phyloP scores from a whole-genome alignment of 768 basidiomycete species.

The Collybia mongolica region DNA sequence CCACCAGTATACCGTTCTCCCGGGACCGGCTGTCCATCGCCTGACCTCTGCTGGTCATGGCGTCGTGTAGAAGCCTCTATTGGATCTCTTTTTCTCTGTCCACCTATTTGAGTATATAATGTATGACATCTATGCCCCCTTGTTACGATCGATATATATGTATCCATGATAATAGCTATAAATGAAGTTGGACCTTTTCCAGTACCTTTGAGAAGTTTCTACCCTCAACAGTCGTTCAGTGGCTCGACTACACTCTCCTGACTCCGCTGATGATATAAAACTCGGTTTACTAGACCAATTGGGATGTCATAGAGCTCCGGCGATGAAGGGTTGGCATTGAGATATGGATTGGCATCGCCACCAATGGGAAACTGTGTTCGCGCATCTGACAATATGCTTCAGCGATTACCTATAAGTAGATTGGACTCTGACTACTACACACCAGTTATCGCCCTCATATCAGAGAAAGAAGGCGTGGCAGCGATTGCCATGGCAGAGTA shows the following conservation, averaged over 20 bases:
- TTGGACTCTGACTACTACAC: conserved; percentile 26
- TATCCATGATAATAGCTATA: no score
- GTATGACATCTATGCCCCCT: no score
- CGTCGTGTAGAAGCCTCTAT: not conserved
- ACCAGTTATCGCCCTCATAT: conserved; percentile 67
- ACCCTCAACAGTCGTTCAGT: no score
- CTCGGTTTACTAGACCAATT: conserved; percentile 75
- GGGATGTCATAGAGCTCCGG: conserved; percentile 83
- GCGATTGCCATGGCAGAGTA: conserved; percentile 77
- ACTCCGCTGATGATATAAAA: conserved; percentile 43
- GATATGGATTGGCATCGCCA: conserved; percentile 42
- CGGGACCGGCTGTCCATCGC: conserved; percentile 7
- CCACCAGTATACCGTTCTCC: conserved; percentile 12
- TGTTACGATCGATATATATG: no score
- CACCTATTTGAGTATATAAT: no score
- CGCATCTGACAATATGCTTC: conserved; percentile 43
- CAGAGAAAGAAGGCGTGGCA: conserved; percentile 67
- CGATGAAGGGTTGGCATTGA: conserved; percentile 38
- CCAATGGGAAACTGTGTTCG: conserved; percentile 49
- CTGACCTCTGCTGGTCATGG: not conserved
- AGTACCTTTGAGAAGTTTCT: no score
- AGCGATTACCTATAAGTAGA: conserved; percentile 8
- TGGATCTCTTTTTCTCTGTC: not conserved
- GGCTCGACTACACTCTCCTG: not conserved
- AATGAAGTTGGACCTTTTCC: no score